Conservation (phyloP, 2,329 filamentous ascomycete species). For the Plectosphaerella sp. region DNA sequence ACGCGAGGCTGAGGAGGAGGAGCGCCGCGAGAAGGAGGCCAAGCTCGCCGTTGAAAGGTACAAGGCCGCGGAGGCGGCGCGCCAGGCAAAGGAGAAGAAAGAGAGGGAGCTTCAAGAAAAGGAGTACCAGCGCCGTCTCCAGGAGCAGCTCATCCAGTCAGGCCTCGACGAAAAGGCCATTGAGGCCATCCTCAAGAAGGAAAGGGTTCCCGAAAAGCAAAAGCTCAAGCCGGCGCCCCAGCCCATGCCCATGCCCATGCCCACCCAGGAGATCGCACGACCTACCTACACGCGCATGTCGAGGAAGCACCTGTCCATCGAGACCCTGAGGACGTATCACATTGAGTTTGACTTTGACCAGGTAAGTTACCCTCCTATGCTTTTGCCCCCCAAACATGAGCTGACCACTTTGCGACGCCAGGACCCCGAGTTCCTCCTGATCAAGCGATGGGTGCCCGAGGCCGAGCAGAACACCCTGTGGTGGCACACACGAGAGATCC, state of each 20-base stretch:
- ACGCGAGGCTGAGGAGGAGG: constrained; percentile 38
- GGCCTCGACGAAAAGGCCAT: constrained; percentile 57
- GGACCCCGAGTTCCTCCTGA: constrained; percentile 67
- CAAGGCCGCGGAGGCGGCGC: constrained; percentile 43
- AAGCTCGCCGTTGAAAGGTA: constrained; percentile 48
- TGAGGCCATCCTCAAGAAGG: constrained; percentile 53
- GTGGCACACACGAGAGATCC: constrained; percentile 62
- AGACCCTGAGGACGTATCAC: constrained; percentile 51
- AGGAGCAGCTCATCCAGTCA: constrained; percentile 53
- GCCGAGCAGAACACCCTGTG: constrained; percentile 69
- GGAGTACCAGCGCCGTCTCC: constrained; percentile 51
- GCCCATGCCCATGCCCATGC: background rate
- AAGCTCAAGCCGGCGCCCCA: constrained; percentile 1
- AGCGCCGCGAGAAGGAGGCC: constrained; percentile 39
- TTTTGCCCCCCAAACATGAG: background rate
- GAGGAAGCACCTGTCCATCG: constrained; percentile 55
- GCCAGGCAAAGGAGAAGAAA: constrained; percentile 39
- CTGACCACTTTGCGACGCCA: constrained; percentile 17
- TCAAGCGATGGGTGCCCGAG: constrained; percentile 69
- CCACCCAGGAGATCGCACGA: constrained; percentile 18
- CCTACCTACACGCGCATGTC: constrained; percentile 63
- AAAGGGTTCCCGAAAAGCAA: constrained; percentile 35
- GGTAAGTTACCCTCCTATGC: constrained; percentile 31
- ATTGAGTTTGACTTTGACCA: constrained; percentile 55
- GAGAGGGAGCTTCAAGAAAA: constrained; percentile 45